Percentiles rank a stretch among this genome's conserved stretches.
Conservation (phyloP, 1,284 basidiomycete genomes). For the Sparassis latifolia region DNA sequence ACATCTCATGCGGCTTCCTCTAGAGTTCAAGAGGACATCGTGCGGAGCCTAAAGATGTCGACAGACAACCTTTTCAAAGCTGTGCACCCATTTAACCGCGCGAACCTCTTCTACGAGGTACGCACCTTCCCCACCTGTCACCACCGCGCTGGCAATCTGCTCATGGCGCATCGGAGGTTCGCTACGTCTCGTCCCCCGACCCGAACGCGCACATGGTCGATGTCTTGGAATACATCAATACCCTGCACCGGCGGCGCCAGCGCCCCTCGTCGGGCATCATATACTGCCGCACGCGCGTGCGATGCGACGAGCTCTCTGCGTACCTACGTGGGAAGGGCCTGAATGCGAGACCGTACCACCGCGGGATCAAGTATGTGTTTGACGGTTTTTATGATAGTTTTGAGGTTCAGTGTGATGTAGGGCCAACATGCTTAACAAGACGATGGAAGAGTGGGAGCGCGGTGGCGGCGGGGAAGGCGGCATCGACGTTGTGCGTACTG, state of each 20-base stretch:
- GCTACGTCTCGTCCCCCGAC: conserved; percentile 49
- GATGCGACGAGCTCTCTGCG: conserved; percentile 63
- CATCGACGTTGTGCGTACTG: conserved; percentile 50
- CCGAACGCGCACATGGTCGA: conserved; percentile 51
- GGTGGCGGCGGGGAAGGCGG: conserved; percentile 42
- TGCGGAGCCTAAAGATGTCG: conserved; percentile 56
- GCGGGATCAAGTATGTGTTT: conserved; percentile 44
- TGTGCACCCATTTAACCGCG: conserved; percentile 74
- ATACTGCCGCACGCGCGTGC: conserved; percentile 64
- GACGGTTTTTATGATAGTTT: not conserved
- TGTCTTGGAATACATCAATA: conserved; percentile 60
- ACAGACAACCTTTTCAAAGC: conserved; percentile 51
- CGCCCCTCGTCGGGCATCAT: conserved; percentile 71
- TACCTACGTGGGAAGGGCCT: conserved; percentile 63
- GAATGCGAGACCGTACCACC: conserved; percentile 71
- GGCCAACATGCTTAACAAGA: conserved; percentile 45
- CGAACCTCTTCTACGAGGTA: conserved; percentile 80
- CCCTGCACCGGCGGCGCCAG: conserved; percentile 49
- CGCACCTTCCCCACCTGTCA: not conserved
- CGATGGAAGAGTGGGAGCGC: conserved; percentile 57
- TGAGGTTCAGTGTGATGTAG: conserved; percentile 25
- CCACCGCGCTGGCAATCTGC: not conserved
- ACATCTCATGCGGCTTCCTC: not conserved
- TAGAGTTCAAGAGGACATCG: conserved; percentile 64
- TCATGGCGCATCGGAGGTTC: conserved; percentile 36